These are phyloP conservation scores for Boletus smithii DNA, from an alignment of 1,284 basidiomycete species.

Conservation along the genomic window DNA sequence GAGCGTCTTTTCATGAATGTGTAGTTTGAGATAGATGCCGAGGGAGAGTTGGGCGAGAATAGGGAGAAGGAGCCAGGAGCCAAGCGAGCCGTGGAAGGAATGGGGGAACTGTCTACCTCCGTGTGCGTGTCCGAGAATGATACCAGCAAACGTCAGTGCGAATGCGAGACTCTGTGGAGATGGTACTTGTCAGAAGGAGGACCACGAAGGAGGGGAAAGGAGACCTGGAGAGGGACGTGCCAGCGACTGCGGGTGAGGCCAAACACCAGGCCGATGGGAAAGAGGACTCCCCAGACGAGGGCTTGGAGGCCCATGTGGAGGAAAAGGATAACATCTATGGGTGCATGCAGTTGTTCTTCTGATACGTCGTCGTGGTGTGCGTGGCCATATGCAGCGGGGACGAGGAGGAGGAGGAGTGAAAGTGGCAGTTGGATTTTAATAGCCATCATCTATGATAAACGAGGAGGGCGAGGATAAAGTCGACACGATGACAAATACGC, in stretches of 20 bases:
- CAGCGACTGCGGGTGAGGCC: constrained; percentile 76
- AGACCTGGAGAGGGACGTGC: constrained; percentile 83
- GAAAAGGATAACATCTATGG: constrained; percentile 75
- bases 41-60: constrained; percentile 66
- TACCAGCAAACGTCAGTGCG: constrained; percentile 66
- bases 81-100: constrained; percentile 70
- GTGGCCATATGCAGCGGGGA: constrained; percentile 43
- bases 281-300: constrained; percentile 77
- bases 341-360: constrained; percentile 63
- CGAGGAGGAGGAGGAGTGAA: constrained; percentile 10
- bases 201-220: constrained; percentile 10
- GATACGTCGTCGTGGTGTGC: constrained; percentile 55
- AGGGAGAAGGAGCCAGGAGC: constrained; percentile 65
- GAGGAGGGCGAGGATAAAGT: background rate
- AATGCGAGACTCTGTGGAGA: constrained; percentile 57
- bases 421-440: no score
- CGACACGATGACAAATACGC: constrained; percentile 1
- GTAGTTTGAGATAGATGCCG: constrained; percentile 91
- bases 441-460: constrained; percentile 2
- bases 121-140: constrained; percentile 79
- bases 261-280: constrained; percentile 85
- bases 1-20: constrained; percentile 78
- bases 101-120: constrained; percentile 69
- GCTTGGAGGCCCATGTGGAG: constrained; percentile 78
- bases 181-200: constrained; percentile 2